These are phyloP conservation scores for Mortierella sp. DNA, from an alignment of 371 early-diverging fungal genomes.

Conservation along the genomic window DNA sequence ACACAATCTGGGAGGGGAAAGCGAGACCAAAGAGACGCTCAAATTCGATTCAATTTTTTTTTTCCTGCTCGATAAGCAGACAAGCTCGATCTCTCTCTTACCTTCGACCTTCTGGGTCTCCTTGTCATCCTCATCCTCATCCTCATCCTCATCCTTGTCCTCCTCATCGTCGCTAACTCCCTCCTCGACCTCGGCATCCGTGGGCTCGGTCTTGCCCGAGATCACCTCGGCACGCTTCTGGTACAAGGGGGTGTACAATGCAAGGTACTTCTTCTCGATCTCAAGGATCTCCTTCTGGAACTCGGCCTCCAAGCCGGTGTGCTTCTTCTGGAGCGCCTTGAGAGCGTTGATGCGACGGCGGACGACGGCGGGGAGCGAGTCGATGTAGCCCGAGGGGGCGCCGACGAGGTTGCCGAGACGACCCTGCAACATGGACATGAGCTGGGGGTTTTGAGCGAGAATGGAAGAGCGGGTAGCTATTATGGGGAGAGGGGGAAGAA, in stretches of 20 bases:
- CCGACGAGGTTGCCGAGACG: conserved; percentile 83
- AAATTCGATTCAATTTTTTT: no score
- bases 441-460: conserved; percentile 59
- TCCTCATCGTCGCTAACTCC: conserved; percentile 70
- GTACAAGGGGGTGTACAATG: conserved; percentile 85
- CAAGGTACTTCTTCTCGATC: conserved; percentile 93
- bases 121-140: conserved; percentile 55
- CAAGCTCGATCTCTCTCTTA: conserved; percentile 8
- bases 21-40: no score
- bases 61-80: no score
- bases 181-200: conserved; percentile 81
- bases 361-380: conserved; percentile 78
- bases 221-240: conserved; percentile 84
- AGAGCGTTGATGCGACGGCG: conserved; percentile 86
- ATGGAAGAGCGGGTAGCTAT: conserved; percentile 5
- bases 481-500: conserved; percentile 11
- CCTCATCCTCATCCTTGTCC: conserved; percentile 61
- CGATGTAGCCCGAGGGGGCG: conserved; percentile 84
- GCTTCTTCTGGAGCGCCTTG: conserved; percentile 83
- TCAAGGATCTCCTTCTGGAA: conserved; percentile 91
- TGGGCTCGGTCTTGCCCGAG: conserved; percentile 84
- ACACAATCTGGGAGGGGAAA: no score
- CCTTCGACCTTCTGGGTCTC: conserved; percentile 43
- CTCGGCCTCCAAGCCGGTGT: conserved; percentile 79
- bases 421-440: conserved; percentile 72